phyloP scores from a whole-genome alignment of 331 rosid genomes.

The Malus hybrid region DNA sequence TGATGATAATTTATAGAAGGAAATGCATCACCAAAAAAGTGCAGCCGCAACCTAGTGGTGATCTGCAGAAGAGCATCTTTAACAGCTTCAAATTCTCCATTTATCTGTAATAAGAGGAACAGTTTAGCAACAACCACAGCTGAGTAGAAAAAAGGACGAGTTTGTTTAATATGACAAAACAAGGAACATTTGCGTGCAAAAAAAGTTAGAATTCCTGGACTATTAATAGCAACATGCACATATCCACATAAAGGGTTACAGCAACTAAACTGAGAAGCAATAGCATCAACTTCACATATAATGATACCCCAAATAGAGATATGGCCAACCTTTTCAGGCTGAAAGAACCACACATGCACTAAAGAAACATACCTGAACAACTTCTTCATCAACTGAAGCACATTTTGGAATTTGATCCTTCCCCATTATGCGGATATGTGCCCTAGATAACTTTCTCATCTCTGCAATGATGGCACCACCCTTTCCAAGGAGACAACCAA shows the following conservation, averaged over 20 bases:
- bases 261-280: neutral
- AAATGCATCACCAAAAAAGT: conserved; percentile 71
- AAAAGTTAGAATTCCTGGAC: neutral
- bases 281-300: neutral
- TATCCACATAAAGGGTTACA: conserved; percentile 5
- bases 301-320: conserved; percentile 1
- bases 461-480: conserved; percentile 87
- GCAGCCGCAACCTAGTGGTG: conserved; percentile 69
- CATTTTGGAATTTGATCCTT: conserved; percentile 87
- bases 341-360: neutral
- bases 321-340: conserved; percentile 6
- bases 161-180: neutral
- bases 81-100: conserved; percentile 86
- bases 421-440: conserved; percentile 78
- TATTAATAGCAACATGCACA: neutral
- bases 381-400: conserved; percentile 84
- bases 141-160: neutral
- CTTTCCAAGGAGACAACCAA: conserved; percentile 94
- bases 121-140: conserved; percentile 7
- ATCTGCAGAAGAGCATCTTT: conserved; percentile 85
- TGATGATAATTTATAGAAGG: conserved; percentile 62
- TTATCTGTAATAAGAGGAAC: conserved; percentile 48
- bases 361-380: conserved; percentile 57
- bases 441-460: conserved; percentile 87
- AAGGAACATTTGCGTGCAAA: neutral